Conservation (phyloP, 305 asterid genomes). For the Fraxinus ornus region DNA sequence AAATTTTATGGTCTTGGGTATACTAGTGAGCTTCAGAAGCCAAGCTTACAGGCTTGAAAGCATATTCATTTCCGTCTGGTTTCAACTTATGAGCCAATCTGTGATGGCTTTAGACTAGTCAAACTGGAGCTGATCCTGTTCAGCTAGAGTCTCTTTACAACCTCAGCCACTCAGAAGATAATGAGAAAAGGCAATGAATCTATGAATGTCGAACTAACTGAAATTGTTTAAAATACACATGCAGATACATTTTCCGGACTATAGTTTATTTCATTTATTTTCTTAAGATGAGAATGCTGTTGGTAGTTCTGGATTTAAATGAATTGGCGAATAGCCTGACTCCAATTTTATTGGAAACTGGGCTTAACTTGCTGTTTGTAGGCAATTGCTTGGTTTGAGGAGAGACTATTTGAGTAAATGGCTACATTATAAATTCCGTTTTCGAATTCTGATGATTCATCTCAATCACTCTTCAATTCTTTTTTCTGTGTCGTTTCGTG, state of each 20-base stretch:
- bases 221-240: background rate
- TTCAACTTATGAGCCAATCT: background rate
- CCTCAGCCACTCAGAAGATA: background rate
- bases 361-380: background rate
- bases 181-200: background rate
- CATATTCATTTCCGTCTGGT: background rate
- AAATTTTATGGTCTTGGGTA: background rate
- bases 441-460: background rate
- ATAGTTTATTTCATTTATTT: background rate
- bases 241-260: background rate
- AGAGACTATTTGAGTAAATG: background rate
- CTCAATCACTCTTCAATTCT: background rate
- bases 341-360: background rate
- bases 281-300: background rate
- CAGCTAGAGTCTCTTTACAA: background rate
- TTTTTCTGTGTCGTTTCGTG: slow-evolving; percentile 8
- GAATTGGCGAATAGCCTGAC: background rate
- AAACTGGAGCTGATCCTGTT: background rate
- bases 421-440: background rate
- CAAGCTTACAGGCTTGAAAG: background rate
- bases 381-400: background rate
- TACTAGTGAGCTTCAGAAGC: background rate
- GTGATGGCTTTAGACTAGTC: background rate
- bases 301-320: background rate
- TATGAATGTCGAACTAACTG: background rate